Evolutionary conservation across 2,329 filamentous ascomycete species (phyloP).

Genomic region (Aplosporella prunicola): DNA sequence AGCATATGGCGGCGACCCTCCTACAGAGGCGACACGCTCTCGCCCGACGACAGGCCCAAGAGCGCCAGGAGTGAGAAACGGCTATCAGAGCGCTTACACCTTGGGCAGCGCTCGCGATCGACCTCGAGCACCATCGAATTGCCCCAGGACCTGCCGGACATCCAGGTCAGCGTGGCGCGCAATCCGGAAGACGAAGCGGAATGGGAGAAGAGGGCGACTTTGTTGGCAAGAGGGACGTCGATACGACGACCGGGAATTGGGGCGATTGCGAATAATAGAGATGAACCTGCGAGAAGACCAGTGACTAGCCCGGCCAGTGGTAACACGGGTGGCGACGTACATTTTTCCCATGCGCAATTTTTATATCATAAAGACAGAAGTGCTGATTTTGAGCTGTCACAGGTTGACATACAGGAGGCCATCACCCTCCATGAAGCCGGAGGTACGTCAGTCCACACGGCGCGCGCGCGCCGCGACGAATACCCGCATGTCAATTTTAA

Average conservation of each 20-base stretch:
- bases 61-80: slow-evolving; percentile 28
- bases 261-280: not conserved
- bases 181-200: slow-evolving; percentile 45
- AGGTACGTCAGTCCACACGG: slow-evolving; percentile 27
- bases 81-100: slow-evolving; percentile 62
- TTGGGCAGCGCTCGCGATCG: slow-evolving; percentile 44
- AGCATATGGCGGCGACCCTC: slow-evolving; percentile 24
- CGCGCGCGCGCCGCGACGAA: not conserved
- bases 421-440: slow-evolving; percentile 86
- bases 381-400: slow-evolving; percentile 14
- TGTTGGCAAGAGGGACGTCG: slow-evolving; percentile 57
- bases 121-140: slow-evolving; percentile 59
- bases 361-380: not conserved
- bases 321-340: slow-evolving; percentile 31
- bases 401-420: slow-evolving; percentile 72
- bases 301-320: slow-evolving; percentile 30
- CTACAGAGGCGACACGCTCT: too few relatives aligned
- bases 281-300: slow-evolving; percentile 17
- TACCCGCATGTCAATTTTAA: too few relatives aligned
- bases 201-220: slow-evolving; percentile 92
- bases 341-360: slow-evolving; percentile 9
- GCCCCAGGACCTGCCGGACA: slow-evolving; percentile 69
- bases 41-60: slow-evolving; percentile 14
- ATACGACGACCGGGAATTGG: slow-evolving; percentile 34
- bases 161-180: slow-evolving; percentile 39